Evolutionary conservation across 2,329 filamentous ascomycete species (phyloP).

Genomic region (Cladophialophora carrionii): DNA sequence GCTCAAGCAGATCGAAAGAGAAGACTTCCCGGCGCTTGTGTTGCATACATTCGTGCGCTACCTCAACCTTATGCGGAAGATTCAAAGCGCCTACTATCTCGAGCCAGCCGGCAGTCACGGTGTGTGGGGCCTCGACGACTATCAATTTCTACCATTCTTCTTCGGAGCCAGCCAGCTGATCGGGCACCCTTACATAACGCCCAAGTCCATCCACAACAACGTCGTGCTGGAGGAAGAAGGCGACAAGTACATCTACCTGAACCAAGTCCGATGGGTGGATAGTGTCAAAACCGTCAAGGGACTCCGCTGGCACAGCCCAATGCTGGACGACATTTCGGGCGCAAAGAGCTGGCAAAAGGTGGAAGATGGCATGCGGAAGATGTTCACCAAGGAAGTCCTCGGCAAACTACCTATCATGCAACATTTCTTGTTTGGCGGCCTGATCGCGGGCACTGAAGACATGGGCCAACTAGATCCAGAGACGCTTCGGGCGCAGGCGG

Average conservation of each 20-base stretch:
- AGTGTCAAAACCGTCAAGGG: conserved; percentile 95
- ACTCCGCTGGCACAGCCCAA: conserved; percentile 92
- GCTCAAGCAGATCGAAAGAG: conserved; percentile 63
- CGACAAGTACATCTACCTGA: conserved; percentile 83
- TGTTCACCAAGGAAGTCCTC: conserved; percentile 93
- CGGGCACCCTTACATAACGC: conserved; percentile 79
- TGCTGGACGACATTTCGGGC: conserved; percentile 95
- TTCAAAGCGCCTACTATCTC: conserved; percentile 93
- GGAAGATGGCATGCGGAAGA: conserved; percentile 90
- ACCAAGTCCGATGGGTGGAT: conserved; percentile 92
- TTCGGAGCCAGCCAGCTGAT: conserved; percentile 90
- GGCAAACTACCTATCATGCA: conserved; percentile 97
- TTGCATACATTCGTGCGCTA: conserved; percentile 82
- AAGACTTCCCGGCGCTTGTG: conserved; percentile 74
- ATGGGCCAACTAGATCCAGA: conserved; percentile 69
- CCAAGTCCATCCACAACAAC: conserved; percentile 80
- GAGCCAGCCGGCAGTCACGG: conserved; percentile 96
- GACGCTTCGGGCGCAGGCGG: conserved; percentile 45
- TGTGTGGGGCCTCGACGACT: conserved; percentile 97
- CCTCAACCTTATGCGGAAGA: conserved; percentile 78
- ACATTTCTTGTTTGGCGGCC: conserved; percentile 89
- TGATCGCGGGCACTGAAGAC: conserved; percentile 76
- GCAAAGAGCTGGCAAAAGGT: conserved; percentile 91
- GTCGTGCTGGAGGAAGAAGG: conserved; percentile 85
- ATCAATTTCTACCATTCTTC: conserved; percentile 94